Evolutionary conservation across 2,329 filamentous ascomycete species (phyloP), one percentile per base, ranked within the genome.

Genomic region (Aspergillus sojae): DNA sequence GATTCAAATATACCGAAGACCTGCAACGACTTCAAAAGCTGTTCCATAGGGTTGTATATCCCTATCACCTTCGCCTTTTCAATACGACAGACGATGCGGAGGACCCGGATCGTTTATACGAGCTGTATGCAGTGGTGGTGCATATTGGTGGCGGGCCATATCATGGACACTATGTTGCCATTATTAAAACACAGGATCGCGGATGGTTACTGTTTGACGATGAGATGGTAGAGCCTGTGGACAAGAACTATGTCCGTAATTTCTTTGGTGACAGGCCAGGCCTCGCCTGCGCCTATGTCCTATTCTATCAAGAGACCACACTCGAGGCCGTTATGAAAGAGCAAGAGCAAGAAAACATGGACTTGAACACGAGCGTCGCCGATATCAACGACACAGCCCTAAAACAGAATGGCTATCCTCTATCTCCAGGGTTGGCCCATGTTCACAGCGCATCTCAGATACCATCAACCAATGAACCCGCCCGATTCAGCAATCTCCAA

Each of bases 1-100:
- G 95, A 62, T 99, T 99, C 84, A 98, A 98, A 80, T 99, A 97
- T 75, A 97, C 94, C 2, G 95, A 98, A 75, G 94, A 98, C 77
- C 88, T 96, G 74, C 95, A 94, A 68, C 88, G 94, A 60, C 81
- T 99, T 66, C 94, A 98, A 77, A 99, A 99, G 79, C 86, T 99
- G 50, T 98, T 98, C 76, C 94, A 99, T 77, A 88, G 94, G 50
- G 95, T 99, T 16, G 93, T 97, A 5, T 99, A 99, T 75, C 95
- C 95, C 0, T 99, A 97, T 75, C 92, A 99, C 74, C 85, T 99
- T 48, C 92, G 95, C 61, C 88, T 99, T 75, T 97, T 98, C 82
- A 98, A 98, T 79, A 98, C 95, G 0, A 97, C 94, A 26, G 93
- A 97, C 67, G 94, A 98, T 65, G 93, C 94, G 19, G 91, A 94